Evolutionary conservation across 2,329 filamentous ascomycete genomes (phyloP), one percentile per base, ranked within the genome.

Genomic region (Mycosphaerelloides madeirae): DNA sequence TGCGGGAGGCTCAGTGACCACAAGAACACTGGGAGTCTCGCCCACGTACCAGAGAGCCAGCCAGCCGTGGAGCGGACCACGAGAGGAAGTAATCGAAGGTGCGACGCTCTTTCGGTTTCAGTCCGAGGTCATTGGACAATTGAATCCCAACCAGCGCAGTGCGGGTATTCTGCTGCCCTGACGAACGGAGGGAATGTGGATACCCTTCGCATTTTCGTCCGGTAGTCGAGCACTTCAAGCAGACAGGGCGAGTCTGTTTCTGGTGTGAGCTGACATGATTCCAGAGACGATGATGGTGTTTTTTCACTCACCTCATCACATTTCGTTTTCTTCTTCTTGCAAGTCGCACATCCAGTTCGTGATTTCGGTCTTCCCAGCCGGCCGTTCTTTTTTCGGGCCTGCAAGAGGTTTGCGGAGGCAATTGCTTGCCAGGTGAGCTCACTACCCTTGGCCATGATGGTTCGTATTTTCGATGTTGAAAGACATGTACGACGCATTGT

Each of bases 121-220:
- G 22, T 11, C 36, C 42, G 15, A 46, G 38, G 6, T 19, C 19
- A 29, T 39, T 36, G 8, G 49, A 44, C 3, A 52, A 29, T 19
- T 38, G 41, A n/a, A 31, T 38, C 29, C 38, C 29, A 28, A 42
- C 29, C 19, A 38, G 22, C 5, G 36, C 20, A n/a, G 13, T 32
- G 20, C 22, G 36, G 5, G 29, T 25, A 14, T 22, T 37, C 16
- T 31, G 13, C 12, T 8, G 9, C 29, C 25, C 31, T 12, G 19
- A 25, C 20, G 14, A 40, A 15, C n/a, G 25, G 37, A 6, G 18
- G 31, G 32, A 25, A 4, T 18, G 31, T 29, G 40, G 44, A 41
- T 79, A 78, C 44, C 76, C 76, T 54, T 78, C 75, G 54, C 77
- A 80, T 49, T 65, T 69, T 41, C 76, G 69, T 5, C 76, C 74